These are phyloP conservation scores for Picea abies DNA, from an alignment of 83 land plant species.

Conservation along the genomic window DNA sequence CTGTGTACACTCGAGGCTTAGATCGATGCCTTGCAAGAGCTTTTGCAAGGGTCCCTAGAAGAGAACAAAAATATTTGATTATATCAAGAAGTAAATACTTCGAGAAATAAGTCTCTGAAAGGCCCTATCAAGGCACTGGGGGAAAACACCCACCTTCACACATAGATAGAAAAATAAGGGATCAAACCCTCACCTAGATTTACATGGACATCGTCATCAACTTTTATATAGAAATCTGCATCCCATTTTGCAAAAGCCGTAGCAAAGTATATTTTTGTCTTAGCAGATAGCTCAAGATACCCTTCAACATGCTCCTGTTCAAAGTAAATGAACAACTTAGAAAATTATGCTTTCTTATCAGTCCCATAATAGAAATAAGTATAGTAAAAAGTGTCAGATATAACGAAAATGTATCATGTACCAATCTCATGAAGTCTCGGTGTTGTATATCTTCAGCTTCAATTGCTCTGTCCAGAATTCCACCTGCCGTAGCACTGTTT, in stretches of 20 bases:
- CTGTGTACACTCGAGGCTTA: slow-evolving; percentile 48
- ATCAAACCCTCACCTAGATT: slow-evolving; percentile 38
- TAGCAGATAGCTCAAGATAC: slow-evolving; percentile 71
- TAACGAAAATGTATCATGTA: slow-evolving; percentile 16
- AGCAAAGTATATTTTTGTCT: slow-evolving; percentile 66
- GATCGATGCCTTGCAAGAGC: slow-evolving; percentile 32
- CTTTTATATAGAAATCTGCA: slow-evolving; percentile 63
- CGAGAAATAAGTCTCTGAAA: not conserved
- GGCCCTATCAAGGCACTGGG: not conserved
- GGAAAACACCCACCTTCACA: not conserved
- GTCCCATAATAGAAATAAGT: not conserved
- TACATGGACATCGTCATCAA: slow-evolving; percentile 72
- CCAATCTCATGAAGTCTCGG: slow-evolving; percentile 57
- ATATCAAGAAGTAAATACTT: not conserved
- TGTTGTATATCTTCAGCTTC: slow-evolving; percentile 61
- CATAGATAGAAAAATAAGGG: not conserved
- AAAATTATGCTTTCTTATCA: not conserved
- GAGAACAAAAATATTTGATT: not conserved
- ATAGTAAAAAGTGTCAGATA: not conserved
- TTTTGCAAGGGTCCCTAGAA: slow-evolving; percentile 40
- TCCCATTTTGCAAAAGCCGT: slow-evolving; percentile 70
- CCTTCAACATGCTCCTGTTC: slow-evolving; percentile 73
- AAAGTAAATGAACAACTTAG: not conserved
- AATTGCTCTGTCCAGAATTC: slow-evolving; percentile 61
- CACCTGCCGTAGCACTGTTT: slow-evolving; percentile 55